These are phyloP conservation scores for Pseudocercospora macadamiae DNA, from an alignment of 2,329 filamentous ascomycete species.

Conservation along the genomic window DNA sequence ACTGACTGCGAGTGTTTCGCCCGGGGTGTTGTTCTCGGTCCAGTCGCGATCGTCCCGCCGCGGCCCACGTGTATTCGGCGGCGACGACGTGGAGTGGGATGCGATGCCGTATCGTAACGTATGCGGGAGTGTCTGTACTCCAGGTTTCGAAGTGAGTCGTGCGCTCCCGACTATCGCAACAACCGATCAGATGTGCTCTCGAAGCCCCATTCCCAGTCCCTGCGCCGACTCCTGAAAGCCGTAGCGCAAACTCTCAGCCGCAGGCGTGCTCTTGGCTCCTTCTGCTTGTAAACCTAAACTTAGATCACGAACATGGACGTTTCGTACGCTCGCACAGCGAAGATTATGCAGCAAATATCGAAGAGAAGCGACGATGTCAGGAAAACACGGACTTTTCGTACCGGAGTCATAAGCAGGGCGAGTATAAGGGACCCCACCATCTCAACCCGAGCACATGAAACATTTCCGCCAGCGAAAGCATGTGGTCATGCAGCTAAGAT, in stretches of 20 bases:
- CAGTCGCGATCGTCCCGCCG: neutral
- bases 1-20: neutral
- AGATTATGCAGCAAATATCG: too few species aligned
- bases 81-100: neutral
- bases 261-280: neutral
- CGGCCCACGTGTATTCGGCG: neutral
- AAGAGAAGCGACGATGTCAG: too few species aligned
- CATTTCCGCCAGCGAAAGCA: conserved; percentile 6
- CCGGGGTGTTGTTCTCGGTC: neutral
- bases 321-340: neutral
- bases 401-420: neutral
- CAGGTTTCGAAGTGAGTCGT: conserved; percentile 20
- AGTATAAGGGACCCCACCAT: neutral
- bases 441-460: conserved; percentile 4
- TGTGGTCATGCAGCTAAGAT: neutral
- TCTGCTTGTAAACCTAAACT: neutral
- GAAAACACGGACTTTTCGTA: neutral
- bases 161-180: neutral
- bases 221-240: conserved; percentile 3
- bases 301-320: neutral
- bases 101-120: neutral
- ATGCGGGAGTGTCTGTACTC: conserved; percentile 7
- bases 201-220: neutral
- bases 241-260: neutral
- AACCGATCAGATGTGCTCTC: neutral